A percentile compares a stretch with the other conserved stretches of the same genome.
Evolutionary conservation across 2,329 filamentous ascomycete species (phyloP).

Genomic region (Fusarium kyushuense): DNA sequence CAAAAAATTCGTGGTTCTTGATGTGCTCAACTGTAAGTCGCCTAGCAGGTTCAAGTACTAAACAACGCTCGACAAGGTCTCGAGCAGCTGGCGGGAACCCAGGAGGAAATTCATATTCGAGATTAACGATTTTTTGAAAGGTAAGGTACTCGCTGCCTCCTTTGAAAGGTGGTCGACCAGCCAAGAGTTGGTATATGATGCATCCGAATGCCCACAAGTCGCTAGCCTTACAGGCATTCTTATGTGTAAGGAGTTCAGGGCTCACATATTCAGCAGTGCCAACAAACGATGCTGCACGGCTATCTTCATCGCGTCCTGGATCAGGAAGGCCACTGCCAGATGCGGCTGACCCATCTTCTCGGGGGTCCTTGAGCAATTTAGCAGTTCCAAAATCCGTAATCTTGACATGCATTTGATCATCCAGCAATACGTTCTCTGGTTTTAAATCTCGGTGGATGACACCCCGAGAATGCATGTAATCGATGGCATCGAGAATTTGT

Average conservation of each 20-base stretch:
- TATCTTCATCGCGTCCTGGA: conserved; percentile 66
- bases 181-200: conserved; percentile 94
- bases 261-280: conserved; percentile 99
- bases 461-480: conserved; percentile 96
- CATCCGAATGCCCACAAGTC: conserved; percentile 99
- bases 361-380: conserved; percentile 76
- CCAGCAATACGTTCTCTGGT: conserved; percentile 94
- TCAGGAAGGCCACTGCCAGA: conserved; percentile 55
- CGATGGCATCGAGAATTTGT: conserved; percentile 94
- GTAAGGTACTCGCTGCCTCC: conserved; percentile 95
- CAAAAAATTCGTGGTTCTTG: conserved; percentile 95
- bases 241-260: conserved; percentile 94
- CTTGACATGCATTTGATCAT: conserved; percentile 97
- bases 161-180: conserved; percentile 98
- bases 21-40: conserved; percentile 94
- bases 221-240: conserved; percentile 96
- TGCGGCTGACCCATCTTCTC: conserved; percentile 53
- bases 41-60: conserved; percentile 88
- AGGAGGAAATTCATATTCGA: conserved; percentile 93
- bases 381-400: conserved; percentile 99
- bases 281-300: conserved; percentile 92
- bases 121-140: conserved; percentile 95
- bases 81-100: conserved; percentile 88
- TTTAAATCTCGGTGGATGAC: conserved; percentile 98
- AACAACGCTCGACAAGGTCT: conserved; percentile 88